Percentiles rank a stretch among this genome's conserved stretches.
phyloP scores from a whole-genome alignment of 169 alveolate genomes.

The Plasmodium gaboni region DNA sequence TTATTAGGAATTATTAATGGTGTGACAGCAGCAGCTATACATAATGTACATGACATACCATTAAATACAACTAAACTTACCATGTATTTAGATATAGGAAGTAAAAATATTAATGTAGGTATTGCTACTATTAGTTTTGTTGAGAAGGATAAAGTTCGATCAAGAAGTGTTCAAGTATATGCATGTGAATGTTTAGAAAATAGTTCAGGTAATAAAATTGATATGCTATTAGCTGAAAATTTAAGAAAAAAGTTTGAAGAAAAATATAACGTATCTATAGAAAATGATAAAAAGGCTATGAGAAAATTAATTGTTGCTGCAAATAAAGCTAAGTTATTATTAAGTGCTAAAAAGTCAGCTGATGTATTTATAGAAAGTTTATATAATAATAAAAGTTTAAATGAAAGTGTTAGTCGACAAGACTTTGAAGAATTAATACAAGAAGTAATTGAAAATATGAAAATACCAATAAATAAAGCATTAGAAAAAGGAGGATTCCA shows the following conservation, averaged over 20 bases:
- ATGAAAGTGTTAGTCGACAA: constrained; percentile 76
- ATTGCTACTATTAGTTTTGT: constrained; percentile 76
- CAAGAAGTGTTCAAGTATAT: constrained; percentile 66
- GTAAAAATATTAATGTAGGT: constrained; percentile 83
- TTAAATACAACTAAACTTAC: constrained; percentile 81
- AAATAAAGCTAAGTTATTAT: constrained; percentile 68
- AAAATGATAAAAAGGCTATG: constrained; percentile 71
- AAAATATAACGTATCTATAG: constrained; percentile 52
- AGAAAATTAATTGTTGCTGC: constrained; percentile 68
- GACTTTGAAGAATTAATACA: constrained; percentile 78
- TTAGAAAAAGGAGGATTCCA: constrained; percentile 77
- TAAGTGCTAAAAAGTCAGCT: constrained; percentile 72
- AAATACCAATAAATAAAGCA: constrained; percentile 80
- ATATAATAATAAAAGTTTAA: constrained; percentile 65
- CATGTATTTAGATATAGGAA: constrained; percentile 84
- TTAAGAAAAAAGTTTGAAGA: constrained; percentile 75
- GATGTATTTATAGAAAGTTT: constrained; percentile 75
- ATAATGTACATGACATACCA: constrained; percentile 79
- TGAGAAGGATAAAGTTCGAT: constrained; percentile 40
- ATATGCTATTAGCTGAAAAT: constrained; percentile 61
- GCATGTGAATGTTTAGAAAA: constrained; percentile 74
- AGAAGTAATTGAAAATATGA: constrained; percentile 72
- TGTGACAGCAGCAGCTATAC: constrained; percentile 84
- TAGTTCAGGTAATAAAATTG: constrained; percentile 66
- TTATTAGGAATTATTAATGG: constrained; percentile 82